These are phyloP conservation scores for Zoysia matrella DNA, from an alignment of 202 grass and related monocot genomes.

Conservation along the genomic window DNA sequence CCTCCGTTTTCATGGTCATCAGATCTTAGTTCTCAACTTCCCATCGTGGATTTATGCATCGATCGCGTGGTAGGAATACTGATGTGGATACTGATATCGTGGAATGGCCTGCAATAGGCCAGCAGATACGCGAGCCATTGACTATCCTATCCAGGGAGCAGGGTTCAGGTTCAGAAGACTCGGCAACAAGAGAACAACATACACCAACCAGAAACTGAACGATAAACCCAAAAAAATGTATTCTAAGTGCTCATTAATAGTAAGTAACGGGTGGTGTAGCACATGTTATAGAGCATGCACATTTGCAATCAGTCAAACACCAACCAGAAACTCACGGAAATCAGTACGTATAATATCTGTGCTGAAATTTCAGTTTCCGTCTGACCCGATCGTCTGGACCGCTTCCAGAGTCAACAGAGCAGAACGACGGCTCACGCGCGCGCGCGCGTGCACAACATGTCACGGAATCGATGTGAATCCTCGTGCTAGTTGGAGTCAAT, in stretches of 20 bases:
- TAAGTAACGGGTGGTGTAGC: neutral
- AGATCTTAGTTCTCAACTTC: neutral
- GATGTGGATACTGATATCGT: neutral
- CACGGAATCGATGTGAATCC: constrained; percentile 21
- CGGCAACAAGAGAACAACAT: neutral
- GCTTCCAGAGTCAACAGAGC: constrained; percentile 8
- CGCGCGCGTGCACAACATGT: neutral
- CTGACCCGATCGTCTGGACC: neutral
- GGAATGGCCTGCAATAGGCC: constrained; percentile 15
- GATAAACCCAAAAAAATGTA: neutral
- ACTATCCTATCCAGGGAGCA: neutral
- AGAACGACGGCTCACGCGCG: neutral
- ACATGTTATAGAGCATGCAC: no score
- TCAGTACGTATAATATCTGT: neutral
- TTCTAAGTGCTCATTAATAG: neutral
- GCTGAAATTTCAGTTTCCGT: neutral
- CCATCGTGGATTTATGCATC: neutral
- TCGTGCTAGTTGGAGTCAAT: constrained; percentile 8
- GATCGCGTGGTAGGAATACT: constrained; percentile 10
- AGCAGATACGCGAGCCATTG: neutral
- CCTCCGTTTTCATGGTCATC: neutral
- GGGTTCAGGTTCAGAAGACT: neutral
- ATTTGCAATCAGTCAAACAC: constrained; percentile 1
- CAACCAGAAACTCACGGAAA: neutral
- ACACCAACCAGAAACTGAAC: neutral